Evolutionary conservation across 768 basidiomycete genomes (phyloP).

Genomic region (Boletus eberwhitei): DNA sequence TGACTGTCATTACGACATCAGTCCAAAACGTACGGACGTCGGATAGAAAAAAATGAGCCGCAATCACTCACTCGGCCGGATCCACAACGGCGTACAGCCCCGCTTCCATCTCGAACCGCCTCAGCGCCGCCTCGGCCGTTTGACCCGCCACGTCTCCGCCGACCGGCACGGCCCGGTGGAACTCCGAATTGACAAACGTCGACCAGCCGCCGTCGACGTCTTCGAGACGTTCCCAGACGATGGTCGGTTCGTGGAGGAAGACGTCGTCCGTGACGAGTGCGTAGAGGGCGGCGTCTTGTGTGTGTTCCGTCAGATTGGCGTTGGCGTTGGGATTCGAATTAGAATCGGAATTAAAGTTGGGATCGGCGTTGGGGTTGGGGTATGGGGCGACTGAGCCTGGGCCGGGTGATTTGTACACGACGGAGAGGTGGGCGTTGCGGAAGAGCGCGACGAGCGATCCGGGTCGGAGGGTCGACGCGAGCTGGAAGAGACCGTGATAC

Average conservation of each 20-base stretch:
- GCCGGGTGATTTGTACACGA: conserved; percentile 62
- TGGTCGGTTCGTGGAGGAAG: conserved; percentile 70
- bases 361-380: not conserved
- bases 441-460: conserved; percentile 81
- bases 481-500: conserved; percentile 81
- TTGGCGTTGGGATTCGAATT: not conserved
- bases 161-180: conserved; percentile 58
- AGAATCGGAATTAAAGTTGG: not conserved
- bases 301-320: not conserved
- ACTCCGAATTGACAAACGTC: conserved; percentile 73
- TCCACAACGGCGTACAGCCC: conserved; percentile 41
- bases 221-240: conserved; percentile 90
- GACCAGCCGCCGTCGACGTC: conserved; percentile 81
- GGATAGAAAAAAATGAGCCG: not conserved
- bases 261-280: conserved; percentile 83
- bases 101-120: conserved; percentile 45
- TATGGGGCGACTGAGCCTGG: not conserved
- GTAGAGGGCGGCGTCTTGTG: conserved; percentile 54
- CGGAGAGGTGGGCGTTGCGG: conserved; percentile 86
- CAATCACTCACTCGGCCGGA: conserved; percentile 55
- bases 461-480: conserved; percentile 47
- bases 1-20: conserved; percentile 37
- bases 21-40: too few relatives aligned
- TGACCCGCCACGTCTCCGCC: conserved; percentile 82
- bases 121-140: conserved; percentile 58